Base-by-base conservation (phyloP, 1,284 basidiomycete species). In the Microbotryum intermedium region DNA sequence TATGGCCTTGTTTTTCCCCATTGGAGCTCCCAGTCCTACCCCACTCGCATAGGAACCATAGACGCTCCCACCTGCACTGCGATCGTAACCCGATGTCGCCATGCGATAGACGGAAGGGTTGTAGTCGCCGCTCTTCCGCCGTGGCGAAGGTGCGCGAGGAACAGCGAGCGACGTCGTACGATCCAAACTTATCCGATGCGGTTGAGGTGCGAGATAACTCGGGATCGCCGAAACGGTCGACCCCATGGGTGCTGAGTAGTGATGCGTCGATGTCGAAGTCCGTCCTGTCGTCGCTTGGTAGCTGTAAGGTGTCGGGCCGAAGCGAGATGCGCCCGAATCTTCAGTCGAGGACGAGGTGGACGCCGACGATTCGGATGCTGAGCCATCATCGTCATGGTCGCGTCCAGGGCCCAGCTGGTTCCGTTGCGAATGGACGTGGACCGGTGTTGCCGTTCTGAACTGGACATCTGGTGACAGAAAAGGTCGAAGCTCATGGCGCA, bases 261-360 rank as follows among this genome's bases (percentile, higher is more conserved):
- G 61, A 30, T 59, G 29, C 13, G 43, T 48, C 6, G 54, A 50
- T 5, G 64, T 48, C 6, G 61, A 56, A 6, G 60, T 42, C 25
- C 64, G 63, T 16, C 62, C 58, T 49, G 66, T 59, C 2, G 64
- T 68, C 20, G 67, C 66, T 25, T 68, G 62, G 47, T 68, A 68
- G 23, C 64, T 66, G 52, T 66, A 68, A 1, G 62, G 64, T 1
- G 67, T 58, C 8, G 64, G 64, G 26, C 53, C 53, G 51, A 64
- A 64, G 23, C 54, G 55, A 26, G 55, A 55, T 8, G 44, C 53
- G 29, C 13, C 23, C 21, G 61, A 60, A 18, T 39, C 34, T 21
- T 26, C 29, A 20, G 26, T 51, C 30, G 58, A 54, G 43, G 57
- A 50, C 2, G 59, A 59, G 8, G 52, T 54, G 13, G 56, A 43